Conservation (phyloP, 2,329 filamentous ascomycete genomes). For the Fusarium piperis region DNA sequence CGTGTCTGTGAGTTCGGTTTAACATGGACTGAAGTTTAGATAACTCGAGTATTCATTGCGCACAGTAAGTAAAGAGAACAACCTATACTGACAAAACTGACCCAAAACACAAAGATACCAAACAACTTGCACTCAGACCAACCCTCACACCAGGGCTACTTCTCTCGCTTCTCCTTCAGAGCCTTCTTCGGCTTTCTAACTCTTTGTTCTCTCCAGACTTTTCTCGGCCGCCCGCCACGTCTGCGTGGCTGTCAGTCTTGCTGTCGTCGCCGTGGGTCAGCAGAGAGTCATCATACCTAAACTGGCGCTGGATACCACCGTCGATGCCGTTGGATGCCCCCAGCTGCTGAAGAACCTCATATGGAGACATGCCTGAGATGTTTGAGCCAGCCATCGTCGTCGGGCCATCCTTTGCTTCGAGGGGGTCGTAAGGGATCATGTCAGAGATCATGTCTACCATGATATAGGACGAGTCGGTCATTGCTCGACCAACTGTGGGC, state of each 20-base stretch:
- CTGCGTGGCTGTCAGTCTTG: not conserved
- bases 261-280: not conserved
- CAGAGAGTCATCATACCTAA: not conserved
- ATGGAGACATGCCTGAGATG: slow-evolving; percentile 14
- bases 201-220: not conserved
- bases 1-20: not conserved
- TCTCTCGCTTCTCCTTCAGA: not conserved
- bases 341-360: not conserved
- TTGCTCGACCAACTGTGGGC: not conserved
- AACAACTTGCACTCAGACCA: not conserved
- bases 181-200: not conserved
- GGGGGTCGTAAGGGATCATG: not conserved
- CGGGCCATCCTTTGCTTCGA: not conserved
- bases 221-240: not conserved
- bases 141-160: not conserved
- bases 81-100: not conserved
- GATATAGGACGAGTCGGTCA: not conserved
- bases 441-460: not conserved
- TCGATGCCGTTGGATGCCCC: not conserved
- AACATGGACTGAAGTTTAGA: not conserved
- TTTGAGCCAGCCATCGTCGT: slow-evolving; percentile 3
- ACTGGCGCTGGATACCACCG: not conserved
- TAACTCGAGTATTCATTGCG: not conserved
- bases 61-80: not conserved
- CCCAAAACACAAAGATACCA: not conserved